A percentile compares a stretch with the other conserved stretches of the same genome.
Conservation (phyloP, 371 early-diverging fungal genomes). For the Mortierella sp. region DNA sequence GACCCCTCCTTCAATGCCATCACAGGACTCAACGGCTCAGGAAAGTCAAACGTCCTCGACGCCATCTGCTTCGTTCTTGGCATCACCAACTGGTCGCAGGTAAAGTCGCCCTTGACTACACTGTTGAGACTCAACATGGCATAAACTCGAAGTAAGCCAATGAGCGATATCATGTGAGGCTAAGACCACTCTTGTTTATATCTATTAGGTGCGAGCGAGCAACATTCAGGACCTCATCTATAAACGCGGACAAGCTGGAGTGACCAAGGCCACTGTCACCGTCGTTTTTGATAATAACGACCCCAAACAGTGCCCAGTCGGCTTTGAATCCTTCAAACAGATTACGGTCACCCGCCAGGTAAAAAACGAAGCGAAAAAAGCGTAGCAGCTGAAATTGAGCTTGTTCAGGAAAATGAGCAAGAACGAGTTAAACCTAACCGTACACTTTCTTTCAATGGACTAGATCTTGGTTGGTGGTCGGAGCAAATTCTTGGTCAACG, state of each 20-base stretch:
- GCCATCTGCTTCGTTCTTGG: constrained; percentile 99
- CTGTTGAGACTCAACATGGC: neutral
- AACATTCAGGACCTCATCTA: constrained; percentile 97
- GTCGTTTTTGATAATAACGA: constrained; percentile 97
- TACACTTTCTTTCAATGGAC: neutral
- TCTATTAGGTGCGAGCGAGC: constrained; percentile 88
- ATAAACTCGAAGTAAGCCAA: neutral
- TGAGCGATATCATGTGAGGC: too few relatives aligned
- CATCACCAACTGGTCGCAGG: constrained; percentile 90
- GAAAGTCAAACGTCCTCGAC: constrained; percentile 99
- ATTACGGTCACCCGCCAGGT: constrained; percentile 97
- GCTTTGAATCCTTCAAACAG: constrained; percentile 89
- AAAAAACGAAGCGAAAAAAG: too few relatives aligned
- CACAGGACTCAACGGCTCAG: constrained; percentile 99
- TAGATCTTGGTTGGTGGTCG: constrained; percentile 92
- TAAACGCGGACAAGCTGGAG: constrained; percentile 98
- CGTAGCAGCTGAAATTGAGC: neutral
- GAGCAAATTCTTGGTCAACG: constrained; percentile 98
- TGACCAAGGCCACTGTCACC: constrained; percentile 96
- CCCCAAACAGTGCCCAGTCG: constrained; percentile 88
- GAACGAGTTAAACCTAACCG: neutral
- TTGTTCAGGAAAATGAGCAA: too few relatives aligned
- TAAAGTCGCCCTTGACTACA: constrained; percentile 38
- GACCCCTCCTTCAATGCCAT: constrained; percentile 99
- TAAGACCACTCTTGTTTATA: neutral